These are phyloP conservation scores for Penicillium olsonii DNA, from an alignment of 2,329 filamentous ascomycete genomes.

Conservation along the genomic window DNA sequence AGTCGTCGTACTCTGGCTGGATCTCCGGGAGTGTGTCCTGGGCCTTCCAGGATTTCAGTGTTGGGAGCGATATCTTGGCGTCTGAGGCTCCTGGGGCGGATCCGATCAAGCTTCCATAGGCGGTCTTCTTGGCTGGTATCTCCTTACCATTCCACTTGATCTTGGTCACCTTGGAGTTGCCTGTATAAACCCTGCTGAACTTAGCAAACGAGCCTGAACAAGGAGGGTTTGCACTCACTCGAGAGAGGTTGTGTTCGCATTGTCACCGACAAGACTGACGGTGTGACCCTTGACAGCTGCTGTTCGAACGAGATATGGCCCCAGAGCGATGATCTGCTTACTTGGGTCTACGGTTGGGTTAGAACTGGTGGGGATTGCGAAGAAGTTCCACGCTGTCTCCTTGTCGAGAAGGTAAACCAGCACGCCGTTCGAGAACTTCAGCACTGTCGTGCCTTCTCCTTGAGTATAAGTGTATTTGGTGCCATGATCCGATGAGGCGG, in stretches of 20 bases:
- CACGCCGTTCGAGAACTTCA: constrained; percentile 54
- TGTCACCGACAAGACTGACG: constrained; percentile 44
- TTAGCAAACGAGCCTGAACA: background rate
- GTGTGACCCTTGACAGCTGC: constrained; percentile 37
- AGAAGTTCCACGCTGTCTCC: constrained; percentile 58
- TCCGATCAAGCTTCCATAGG: constrained; percentile 50
- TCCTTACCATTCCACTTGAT: constrained; percentile 51
- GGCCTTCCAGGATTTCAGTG: constrained; percentile 50
- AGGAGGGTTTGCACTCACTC: constrained; percentile 27
- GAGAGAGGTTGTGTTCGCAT: constrained; percentile 44
- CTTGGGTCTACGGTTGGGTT: constrained; percentile 49
- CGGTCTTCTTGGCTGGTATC: constrained; percentile 39
- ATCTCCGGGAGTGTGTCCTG: constrained; percentile 55
- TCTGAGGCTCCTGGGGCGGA: constrained; percentile 42
- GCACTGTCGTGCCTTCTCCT: constrained; percentile 46
- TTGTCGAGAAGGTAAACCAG: constrained; percentile 57
- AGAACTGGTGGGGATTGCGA: constrained; percentile 51
- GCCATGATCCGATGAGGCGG: constrained; percentile 27
- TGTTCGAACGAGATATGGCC: constrained; percentile 49
- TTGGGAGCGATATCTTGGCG: constrained; percentile 47
- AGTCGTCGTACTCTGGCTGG: constrained; percentile 51
- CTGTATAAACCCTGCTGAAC: constrained; percentile 40
- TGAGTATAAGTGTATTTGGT: constrained; percentile 52
- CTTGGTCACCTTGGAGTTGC: constrained; percentile 39
- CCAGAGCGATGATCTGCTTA: constrained; percentile 50